These are phyloP conservation scores for Linanthus parryae DNA, from an alignment of 148 eudicot species.

Conservation along the genomic window DNA sequence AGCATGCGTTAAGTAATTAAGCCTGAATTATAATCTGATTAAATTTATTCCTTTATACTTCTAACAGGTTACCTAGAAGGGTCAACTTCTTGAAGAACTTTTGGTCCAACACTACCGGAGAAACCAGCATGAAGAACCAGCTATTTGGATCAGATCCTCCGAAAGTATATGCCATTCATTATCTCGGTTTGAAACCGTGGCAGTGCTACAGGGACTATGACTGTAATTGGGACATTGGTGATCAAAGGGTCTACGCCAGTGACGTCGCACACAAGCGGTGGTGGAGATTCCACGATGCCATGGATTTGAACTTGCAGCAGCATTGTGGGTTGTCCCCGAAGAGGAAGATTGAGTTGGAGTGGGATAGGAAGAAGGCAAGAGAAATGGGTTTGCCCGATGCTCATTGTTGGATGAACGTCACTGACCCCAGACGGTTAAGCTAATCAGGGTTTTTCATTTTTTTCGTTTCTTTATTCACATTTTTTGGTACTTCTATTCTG, in stretches of 20 bases:
- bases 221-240: constrained; percentile 65
- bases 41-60: too few relatives aligned
- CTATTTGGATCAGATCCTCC: constrained; percentile 73
- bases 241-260: constrained; percentile 73
- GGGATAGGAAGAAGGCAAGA: constrained; percentile 54
- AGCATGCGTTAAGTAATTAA: too few relatives aligned
- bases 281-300: constrained; percentile 82
- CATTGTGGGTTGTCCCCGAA: constrained; percentile 47
- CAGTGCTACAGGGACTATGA: constrained; percentile 87
- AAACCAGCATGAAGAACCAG: constrained; percentile 51
- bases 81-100: constrained; percentile 82
- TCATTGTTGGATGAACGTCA: constrained; percentile 74
- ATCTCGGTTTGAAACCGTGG: constrained; percentile 91
- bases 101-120: constrained; percentile 65
- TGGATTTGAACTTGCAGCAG: constrained; percentile 52
- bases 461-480: too few relatives aligned
- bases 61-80: constrained; percentile 75
- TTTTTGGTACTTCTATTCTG: too few relatives aligned
- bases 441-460: too few relatives aligned
- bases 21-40: too few relatives aligned
- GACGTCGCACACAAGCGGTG: constrained; percentile 71
- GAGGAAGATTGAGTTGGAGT: constrained; percentile 57
- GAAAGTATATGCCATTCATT: constrained; percentile 68
- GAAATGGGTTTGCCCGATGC: constrained; percentile 35
- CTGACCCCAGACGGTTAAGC: constrained; percentile 58